A percentile compares a stretch with the other conserved stretches of the same genome.
Evolutionary conservation across 768 basidiomycete species (phyloP).

Genomic region (Termitomyces sp.): DNA sequence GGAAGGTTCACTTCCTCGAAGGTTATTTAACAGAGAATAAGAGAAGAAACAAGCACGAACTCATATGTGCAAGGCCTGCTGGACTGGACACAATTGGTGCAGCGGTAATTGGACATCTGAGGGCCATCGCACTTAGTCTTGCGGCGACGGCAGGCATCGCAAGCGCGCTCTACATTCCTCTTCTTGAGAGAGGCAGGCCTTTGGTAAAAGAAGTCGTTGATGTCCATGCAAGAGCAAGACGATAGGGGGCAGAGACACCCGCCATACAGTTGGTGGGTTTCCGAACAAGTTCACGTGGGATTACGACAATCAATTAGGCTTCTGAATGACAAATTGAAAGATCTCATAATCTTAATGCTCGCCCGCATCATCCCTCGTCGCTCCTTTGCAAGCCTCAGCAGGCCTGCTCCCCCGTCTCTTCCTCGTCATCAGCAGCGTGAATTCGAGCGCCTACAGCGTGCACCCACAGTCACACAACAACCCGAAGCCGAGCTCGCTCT

Average conservation of each 20-base stretch:
- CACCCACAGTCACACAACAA: constrained; percentile 21
- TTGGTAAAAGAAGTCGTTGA: constrained; percentile 1
- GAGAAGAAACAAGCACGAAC: constrained; percentile 26
- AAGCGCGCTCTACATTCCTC: constrained; percentile 49
- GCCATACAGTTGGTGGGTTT: constrained; percentile 8
- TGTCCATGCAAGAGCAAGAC: constrained; percentile 11
- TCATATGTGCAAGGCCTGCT: constrained; percentile 54
- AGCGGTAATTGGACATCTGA: constrained; percentile 40
- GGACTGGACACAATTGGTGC: constrained; percentile 51
- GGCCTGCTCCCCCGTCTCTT: constrained; percentile 71
- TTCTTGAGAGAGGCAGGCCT: constrained; percentile 22
- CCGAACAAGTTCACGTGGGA: constrained; percentile 9
- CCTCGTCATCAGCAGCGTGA: constrained; percentile 74
- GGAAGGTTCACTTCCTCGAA: constrained; percentile 44
- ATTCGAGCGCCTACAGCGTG: constrained; percentile 77
- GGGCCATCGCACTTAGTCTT: constrained; percentile 62
- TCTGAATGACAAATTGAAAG: background rate
- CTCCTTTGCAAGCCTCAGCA: constrained; percentile 25
- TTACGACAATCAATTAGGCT: constrained; percentile 5
- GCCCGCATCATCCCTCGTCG: background rate
- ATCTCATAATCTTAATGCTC: background rate
- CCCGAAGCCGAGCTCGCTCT: constrained; percentile 37
- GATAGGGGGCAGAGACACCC: constrained; percentile 2
- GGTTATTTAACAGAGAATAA: background rate
- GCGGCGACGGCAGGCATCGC: constrained; percentile 51